phyloP scores from a whole-genome alignment of 192 early-diverging fungal species.

The Anaeromyces robustus region DNA sequence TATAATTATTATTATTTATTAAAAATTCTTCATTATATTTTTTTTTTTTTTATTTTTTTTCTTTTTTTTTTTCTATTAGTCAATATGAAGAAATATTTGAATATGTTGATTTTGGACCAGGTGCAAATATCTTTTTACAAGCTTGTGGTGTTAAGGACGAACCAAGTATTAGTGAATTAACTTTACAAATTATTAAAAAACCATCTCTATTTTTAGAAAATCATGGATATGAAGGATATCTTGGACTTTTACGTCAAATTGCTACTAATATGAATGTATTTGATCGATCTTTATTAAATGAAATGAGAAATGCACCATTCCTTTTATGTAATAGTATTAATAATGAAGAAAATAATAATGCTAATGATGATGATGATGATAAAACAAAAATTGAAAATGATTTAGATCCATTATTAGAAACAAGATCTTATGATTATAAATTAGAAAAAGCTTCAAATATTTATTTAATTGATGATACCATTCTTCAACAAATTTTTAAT shows the following conservation, averaged over 20 bases:
- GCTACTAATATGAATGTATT: conserved; percentile 33
- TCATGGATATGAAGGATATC: conserved; percentile 38
- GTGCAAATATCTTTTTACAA: conserved; percentile 61
- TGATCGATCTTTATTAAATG: conserved; percentile 16
- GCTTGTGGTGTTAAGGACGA: conserved; percentile 71
- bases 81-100: conserved; percentile 19
- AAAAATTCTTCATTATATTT: background rate
- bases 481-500: conserved; percentile 51
- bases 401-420: conserved; percentile 9
- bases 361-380: background rate
- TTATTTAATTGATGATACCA: conserved; percentile 63
- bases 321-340: conserved; percentile 42
- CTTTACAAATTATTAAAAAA: conserved; percentile 38
- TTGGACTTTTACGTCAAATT: conserved; percentile 51
- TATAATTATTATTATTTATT: no score
- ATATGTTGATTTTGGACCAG: conserved; percentile 51
- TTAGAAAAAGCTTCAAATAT: conserved; percentile 56
- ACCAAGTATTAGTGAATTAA: conserved; percentile 56
- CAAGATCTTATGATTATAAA: conserved; percentile 29
- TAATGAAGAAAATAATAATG: background rate
- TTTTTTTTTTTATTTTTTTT: conserved; percentile 15
- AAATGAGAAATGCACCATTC: conserved; percentile 46
- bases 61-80: conserved; percentile 24
- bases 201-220: conserved; percentile 37
- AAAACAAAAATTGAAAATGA: conserved; percentile 1